Conservation (phyloP, 2,329 filamentous ascomycete species). For the Claviceps capensis region DNA sequence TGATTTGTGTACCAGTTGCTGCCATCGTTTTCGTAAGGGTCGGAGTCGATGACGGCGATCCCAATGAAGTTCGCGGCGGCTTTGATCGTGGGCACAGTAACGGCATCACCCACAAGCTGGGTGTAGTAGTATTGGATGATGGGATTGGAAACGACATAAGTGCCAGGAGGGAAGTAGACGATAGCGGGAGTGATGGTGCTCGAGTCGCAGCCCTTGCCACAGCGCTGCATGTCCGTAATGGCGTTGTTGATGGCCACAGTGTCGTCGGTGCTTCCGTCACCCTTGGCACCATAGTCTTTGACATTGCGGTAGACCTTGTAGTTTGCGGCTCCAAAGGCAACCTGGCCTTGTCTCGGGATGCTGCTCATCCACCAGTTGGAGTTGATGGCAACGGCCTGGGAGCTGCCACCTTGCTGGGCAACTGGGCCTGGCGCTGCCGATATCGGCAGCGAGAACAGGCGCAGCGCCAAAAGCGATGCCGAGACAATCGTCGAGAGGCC, state of each 20-base stretch:
- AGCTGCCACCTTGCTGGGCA: constrained; percentile 6
- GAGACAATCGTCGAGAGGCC: constrained; percentile 29
- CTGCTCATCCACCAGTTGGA: constrained; percentile 58
- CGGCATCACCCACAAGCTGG: constrained; percentile 74
- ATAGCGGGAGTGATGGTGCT: constrained; percentile 72
- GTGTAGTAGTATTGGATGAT: constrained; percentile 87
- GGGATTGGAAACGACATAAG: constrained; percentile 66
- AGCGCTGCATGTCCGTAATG: constrained; percentile 65
- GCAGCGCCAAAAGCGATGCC: constrained; percentile 28
- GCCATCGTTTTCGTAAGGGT: constrained; percentile 62
- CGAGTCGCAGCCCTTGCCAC: constrained; percentile 70
- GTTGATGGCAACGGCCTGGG: constrained; percentile 12
- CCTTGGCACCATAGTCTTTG: constrained; percentile 59
- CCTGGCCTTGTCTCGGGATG: constrained; percentile 54
- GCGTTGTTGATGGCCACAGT: constrained; percentile 79
- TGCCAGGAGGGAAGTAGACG: constrained; percentile 84
- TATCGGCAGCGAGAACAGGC: constrained; percentile 23
- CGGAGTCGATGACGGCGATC: constrained; percentile 78
- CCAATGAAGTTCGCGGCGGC: constrained; percentile 58
- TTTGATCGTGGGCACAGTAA: constrained; percentile 61
- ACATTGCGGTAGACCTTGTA: constrained; percentile 72
- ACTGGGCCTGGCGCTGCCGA: constrained; percentile 18
- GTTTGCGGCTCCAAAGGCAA: constrained; percentile 39
- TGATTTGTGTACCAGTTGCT: constrained; percentile 70
- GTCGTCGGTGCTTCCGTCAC: constrained; percentile 61